Percentiles rank a stretch among this genome's conserved stretches.
Conservation (phyloP, 2,329 filamentous ascomycete species). For the Whalleya microplaca region DNA sequence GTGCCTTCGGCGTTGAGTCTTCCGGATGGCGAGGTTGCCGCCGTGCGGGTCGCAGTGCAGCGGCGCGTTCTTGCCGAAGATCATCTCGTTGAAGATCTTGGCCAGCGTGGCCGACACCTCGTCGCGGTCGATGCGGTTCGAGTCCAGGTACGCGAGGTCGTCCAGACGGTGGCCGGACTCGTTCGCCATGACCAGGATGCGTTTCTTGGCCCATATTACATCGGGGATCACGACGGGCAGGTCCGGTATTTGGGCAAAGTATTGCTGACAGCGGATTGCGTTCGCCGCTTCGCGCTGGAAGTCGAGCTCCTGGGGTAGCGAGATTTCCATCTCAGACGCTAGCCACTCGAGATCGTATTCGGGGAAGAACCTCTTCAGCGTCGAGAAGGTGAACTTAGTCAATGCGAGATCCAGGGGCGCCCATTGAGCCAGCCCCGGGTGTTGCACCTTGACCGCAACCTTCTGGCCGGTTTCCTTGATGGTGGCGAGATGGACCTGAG, state of each 20-base stretch:
- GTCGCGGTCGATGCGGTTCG: slow-evolving; percentile 86
- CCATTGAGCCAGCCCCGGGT: slow-evolving; percentile 88
- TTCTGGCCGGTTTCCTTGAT: slow-evolving; percentile 80
- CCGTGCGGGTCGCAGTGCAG: slow-evolving; percentile 97
- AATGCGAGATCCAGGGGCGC: slow-evolving; percentile 83
- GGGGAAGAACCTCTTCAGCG: slow-evolving; percentile 89
- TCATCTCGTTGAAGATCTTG: slow-evolving; percentile 98
- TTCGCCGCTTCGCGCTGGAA: slow-evolving; percentile 87
- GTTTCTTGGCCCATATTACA: slow-evolving; percentile 85
- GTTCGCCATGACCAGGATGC: slow-evolving; percentile 95
- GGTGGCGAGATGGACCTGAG: slow-evolving; percentile 89
- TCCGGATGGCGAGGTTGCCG: slow-evolving; percentile 90
- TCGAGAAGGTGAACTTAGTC: slow-evolving; percentile 87
- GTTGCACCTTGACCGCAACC: slow-evolving; percentile 96
- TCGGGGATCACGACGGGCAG: slow-evolving; percentile 87
- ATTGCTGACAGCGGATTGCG: slow-evolving; percentile 74
- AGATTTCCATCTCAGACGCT: slow-evolving; percentile 88
- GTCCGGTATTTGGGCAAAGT: slow-evolving; percentile 75
- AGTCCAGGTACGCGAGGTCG: slow-evolving; percentile 84
- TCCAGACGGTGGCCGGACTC: slow-evolving; percentile 86
- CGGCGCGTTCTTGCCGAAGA: slow-evolving; percentile 86
- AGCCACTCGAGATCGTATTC: slow-evolving; percentile 98
- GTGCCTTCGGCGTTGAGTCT: slow-evolving; percentile 65
- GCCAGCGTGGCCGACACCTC: slow-evolving; percentile 92
- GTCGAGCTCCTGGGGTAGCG: slow-evolving; percentile 88